Percentiles rank a stretch among this genome's conserved stretches.
These are phyloP conservation scores for Infundibulicybe gibba DNA, from an alignment of 768 basidiomycete species.

Conservation along the genomic window DNA sequence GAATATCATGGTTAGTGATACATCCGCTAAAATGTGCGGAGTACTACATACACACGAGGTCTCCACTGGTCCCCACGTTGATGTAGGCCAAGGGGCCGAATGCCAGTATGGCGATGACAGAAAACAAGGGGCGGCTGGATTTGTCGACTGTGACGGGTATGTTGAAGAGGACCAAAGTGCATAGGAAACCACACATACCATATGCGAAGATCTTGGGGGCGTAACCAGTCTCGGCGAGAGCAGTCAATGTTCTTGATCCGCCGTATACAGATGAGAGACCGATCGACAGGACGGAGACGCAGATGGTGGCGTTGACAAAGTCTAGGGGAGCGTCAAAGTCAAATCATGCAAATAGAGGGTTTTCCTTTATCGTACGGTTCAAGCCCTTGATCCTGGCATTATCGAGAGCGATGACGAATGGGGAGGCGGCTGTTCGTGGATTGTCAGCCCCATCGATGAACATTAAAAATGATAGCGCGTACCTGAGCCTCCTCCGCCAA, in stretches of 20 bases:
- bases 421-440: constrained; percentile 24
- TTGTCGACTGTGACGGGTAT: constrained; percentile 31
- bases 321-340: too few relatives aligned
- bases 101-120: constrained; percentile 30
- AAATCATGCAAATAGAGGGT: constrained; percentile 40
- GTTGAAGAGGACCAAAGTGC: too few relatives aligned
- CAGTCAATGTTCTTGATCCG: too few relatives aligned
- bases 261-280: constrained; percentile 45
- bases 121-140: constrained; percentile 40
- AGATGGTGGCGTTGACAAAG: too few relatives aligned
- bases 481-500: not conserved
- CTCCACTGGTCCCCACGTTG: constrained; percentile 31
- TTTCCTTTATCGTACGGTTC: constrained; percentile 40
- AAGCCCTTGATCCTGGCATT: constrained; percentile 39
- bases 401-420: too few relatives aligned
- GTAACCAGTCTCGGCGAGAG: constrained; percentile 43
- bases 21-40: not conserved
- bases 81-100: constrained; percentile 39
- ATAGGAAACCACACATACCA: too few relatives aligned
- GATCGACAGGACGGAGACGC: constrained; percentile 42
- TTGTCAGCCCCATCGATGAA: not conserved
- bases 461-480: not conserved
- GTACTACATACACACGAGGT: constrained; percentile 30
- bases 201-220: constrained; percentile 39
- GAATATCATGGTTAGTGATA: too few relatives aligned